A percentile compares a stretch with the other conserved stretches of the same genome.
Conservation (phyloP, 768 basidiomycete genomes). For the Rhizopogon vesiculosus region DNA sequence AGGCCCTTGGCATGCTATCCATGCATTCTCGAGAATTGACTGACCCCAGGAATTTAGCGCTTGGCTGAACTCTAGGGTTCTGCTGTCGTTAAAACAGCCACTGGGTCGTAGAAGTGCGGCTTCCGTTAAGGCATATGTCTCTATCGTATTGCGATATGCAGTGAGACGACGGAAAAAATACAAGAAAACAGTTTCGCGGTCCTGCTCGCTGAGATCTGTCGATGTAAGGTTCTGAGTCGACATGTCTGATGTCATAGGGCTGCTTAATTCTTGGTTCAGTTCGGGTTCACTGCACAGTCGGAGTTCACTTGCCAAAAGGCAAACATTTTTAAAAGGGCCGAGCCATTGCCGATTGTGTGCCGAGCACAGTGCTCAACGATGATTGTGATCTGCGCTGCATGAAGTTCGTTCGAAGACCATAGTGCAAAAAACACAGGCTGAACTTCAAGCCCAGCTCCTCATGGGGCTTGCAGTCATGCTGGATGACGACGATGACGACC, state of each 20-base stretch:
- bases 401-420: no score
- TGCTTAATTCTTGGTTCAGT: no score
- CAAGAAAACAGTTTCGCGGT: constrained; percentile 35
- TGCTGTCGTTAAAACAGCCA: constrained; percentile 12
- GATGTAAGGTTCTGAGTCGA: constrained; percentile 7
- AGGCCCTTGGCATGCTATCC: constrained; percentile 40
- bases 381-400: no score
- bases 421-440: no score
- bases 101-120: not conserved
- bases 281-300: no score
- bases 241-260: not conserved
- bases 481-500: no score
- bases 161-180: constrained; percentile 42
- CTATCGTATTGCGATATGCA: constrained; percentile 38
- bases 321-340: no score
- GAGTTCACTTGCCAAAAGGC: no score
- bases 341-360: no score
- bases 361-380: no score
- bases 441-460: no score
- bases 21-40: constrained; percentile 35
- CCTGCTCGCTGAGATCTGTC: constrained; percentile 30
- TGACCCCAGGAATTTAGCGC: constrained; percentile 44
- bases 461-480: no score
- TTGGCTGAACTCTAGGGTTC: constrained; percentile 26
- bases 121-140: constrained; percentile 36